phyloP scores from a whole-genome alignment of 148 eudicot species.

The Vaccinium corymbosum region DNA sequence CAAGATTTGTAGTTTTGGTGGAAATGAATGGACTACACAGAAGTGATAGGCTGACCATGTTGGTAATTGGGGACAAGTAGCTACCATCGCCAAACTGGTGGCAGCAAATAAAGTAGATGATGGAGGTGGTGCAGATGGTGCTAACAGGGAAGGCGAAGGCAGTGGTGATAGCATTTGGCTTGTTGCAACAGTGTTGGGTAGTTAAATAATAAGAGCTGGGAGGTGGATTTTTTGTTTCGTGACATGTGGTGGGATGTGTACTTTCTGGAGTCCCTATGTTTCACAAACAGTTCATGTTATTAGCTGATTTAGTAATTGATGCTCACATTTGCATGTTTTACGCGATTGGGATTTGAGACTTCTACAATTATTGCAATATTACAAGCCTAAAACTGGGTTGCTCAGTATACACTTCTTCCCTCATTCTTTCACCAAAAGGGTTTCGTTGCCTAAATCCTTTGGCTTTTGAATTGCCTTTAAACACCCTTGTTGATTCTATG shows the following conservation, averaged over 20 bases:
- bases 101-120: neutral
- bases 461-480: neutral
- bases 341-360: neutral
- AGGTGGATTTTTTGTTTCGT: neutral
- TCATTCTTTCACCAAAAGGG: neutral
- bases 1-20: neutral
- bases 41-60: neutral
- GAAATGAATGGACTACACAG: slow-evolving; percentile 1
- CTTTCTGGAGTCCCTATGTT: neutral
- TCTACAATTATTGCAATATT: neutral
- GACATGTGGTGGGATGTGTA: neutral
- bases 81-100: neutral
- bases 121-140: neutral
- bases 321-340: neutral
- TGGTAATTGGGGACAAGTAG: neutral
- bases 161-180: neutral
- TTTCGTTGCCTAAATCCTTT: neutral
- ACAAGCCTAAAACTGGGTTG: neutral
- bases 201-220: neutral
- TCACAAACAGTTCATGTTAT: neutral
- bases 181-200: neutral
- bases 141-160: neutral
- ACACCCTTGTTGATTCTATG: neutral
- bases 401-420: neutral
- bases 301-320: neutral